These are phyloP conservation scores for Trypanosoma avium DNA, from an alignment of 208 protist species.

Conservation along the genomic window DNA sequence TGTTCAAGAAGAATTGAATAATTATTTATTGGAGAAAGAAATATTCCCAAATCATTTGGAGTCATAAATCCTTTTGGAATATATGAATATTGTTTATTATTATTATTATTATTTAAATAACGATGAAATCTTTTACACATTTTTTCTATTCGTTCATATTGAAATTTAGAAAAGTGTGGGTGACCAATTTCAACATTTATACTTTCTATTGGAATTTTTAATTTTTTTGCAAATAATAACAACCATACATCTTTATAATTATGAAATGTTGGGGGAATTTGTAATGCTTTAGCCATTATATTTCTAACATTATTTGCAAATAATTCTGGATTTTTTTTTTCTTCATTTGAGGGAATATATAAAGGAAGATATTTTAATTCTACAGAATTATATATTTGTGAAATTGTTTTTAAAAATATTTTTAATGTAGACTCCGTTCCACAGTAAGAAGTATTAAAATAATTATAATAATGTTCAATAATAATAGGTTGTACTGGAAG, in stretches of 20 bases:
- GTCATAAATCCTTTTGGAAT: constrained; percentile 14
- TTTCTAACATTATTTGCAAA: constrained; percentile 32
- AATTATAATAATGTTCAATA: constrained; percentile 29
- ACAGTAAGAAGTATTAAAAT: constrained; percentile 38
- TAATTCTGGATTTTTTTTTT: constrained; percentile 27
- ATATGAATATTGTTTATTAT: not conserved
- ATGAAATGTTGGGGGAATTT: constrained; percentile 27
- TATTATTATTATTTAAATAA: not conserved
- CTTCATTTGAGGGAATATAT: constrained; percentile 25
- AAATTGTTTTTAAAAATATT: constrained; percentile 25
- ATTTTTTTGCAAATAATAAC: not conserved
- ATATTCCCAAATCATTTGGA: not conserved
- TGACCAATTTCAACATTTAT: constrained; percentile 19
- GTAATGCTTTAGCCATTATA: constrained; percentile 21
- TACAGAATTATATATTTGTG: constrained; percentile 29
- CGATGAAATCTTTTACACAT: not conserved
- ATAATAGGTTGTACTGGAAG: constrained; percentile 58
- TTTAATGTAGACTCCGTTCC: not conserved
- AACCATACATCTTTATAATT: constrained; percentile 11
- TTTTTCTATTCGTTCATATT: constrained; percentile 14
- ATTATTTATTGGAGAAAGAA: constrained; percentile 1
- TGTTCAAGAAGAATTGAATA: constrained; percentile 13
- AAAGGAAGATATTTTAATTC: constrained; percentile 40
- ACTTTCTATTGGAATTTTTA: constrained; percentile 10
- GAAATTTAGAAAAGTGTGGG: constrained; percentile 13